Conservation (phyloP, 345 rosid species). For the Lepidium didymum region DNA sequence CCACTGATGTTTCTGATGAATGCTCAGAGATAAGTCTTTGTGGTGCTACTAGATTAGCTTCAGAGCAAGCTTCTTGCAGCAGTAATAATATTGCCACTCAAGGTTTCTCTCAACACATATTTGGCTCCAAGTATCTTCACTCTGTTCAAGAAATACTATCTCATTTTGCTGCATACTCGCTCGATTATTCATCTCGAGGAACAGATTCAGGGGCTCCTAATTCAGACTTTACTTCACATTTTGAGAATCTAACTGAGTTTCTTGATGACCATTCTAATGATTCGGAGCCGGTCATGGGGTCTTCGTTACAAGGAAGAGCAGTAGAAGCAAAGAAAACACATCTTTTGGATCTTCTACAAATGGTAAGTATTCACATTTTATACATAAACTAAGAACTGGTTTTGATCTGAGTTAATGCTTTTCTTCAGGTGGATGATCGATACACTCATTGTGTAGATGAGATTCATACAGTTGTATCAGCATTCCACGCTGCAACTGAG, state of each 20-base stretch:
- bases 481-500: constrained; percentile 92
- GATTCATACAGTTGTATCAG: constrained; percentile 85
- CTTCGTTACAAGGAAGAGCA: constrained; percentile 23
- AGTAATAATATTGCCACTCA: constrained; percentile 24
- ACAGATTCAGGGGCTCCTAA: constrained; percentile 17
- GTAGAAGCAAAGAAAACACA: constrained; percentile 55
- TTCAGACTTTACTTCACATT: constrained; percentile 21
- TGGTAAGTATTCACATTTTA: constrained; percentile 35
- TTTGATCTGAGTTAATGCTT: neutral
- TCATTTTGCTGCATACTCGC: constrained; percentile 67
- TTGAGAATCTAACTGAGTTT: constrained; percentile 22
- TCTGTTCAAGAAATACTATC: constrained; percentile 81
- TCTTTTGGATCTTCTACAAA: constrained; percentile 59
- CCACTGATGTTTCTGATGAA: constrained; percentile 49
- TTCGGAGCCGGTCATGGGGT: constrained; percentile 24
- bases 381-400: neutral
- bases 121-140: constrained; percentile 63
- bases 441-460: constrained; percentile 83
- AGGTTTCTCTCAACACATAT: constrained; percentile 29
- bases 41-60: constrained; percentile 31
- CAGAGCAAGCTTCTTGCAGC: constrained; percentile 54
- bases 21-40: constrained; percentile 46
- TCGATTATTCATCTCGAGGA: constrained; percentile 34
- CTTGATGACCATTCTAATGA: constrained; percentile 23
- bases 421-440: constrained; percentile 69